These are phyloP conservation scores for Viola odorata DNA, from an alignment of 345 rosid species.

Conservation along the genomic window DNA sequence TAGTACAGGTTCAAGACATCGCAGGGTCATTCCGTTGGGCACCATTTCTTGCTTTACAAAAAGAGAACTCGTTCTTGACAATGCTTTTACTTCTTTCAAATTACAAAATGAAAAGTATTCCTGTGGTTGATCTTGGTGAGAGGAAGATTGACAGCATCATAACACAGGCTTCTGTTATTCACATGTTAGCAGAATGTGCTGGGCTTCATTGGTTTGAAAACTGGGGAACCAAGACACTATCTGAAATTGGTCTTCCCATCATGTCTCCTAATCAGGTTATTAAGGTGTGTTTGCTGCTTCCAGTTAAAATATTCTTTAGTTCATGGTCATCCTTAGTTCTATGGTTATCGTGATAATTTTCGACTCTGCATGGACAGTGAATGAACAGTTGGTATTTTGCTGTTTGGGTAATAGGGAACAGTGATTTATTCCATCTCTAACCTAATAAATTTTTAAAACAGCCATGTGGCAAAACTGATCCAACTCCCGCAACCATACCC, in stretches of 20 bases:
- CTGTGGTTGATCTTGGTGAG: conserved; percentile 73
- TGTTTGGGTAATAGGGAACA: neutral
- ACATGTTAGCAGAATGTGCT: conserved; percentile 90
- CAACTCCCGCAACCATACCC: no score
- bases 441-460: neutral
- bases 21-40: conserved; percentile 99
- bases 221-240: conserved; percentile 86
- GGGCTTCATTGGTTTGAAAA: conserved; percentile 95
- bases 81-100: conserved; percentile 92
- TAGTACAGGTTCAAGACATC: conserved; percentile 80
- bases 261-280: conserved; percentile 46
- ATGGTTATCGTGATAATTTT: neutral
- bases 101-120: conserved; percentile 98
- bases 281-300: conserved; percentile 38
- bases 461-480: neutral
- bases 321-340: neutral
- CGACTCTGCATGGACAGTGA: neutral
- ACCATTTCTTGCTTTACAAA: conserved; percentile 95
- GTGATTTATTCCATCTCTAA: no score
- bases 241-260: conserved; percentile 82
- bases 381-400: neutral
- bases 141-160: conserved; percentile 76
- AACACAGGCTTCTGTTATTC: conserved; percentile 94
- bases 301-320: neutral
- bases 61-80: conserved; percentile 83